These are phyloP conservation scores for Pythium angustatum DNA, from an alignment of 352 stramenopile genomes.

Conservation along the genomic window DNA sequence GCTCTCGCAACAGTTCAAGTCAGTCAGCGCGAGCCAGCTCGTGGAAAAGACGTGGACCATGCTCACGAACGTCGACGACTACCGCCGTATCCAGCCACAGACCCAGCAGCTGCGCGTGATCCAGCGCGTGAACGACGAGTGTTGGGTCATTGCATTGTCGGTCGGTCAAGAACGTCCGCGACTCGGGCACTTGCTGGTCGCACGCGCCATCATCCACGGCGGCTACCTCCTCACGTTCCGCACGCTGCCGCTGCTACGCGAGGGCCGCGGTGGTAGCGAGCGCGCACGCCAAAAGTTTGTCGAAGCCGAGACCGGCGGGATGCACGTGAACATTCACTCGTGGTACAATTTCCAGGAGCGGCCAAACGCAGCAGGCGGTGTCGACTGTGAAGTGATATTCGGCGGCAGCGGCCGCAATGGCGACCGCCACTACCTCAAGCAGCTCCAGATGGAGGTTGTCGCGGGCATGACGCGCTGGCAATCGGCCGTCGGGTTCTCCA, in stretches of 20 bases:
- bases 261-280: constrained; percentile 12
- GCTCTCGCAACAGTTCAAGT: constrained; percentile 55
- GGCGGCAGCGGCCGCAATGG: constrained; percentile 55
- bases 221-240: constrained; percentile 72
- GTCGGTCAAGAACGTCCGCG: constrained; percentile 37
- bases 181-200: constrained; percentile 61
- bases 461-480: constrained; percentile 68
- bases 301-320: constrained; percentile 41
- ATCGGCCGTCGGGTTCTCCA: constrained; percentile 45
- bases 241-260: constrained; percentile 50
- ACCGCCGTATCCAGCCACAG: constrained; percentile 62
- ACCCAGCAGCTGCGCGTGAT: constrained; percentile 52
- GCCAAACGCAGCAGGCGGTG: constrained; percentile 12
- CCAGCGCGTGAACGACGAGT: constrained; percentile 61
- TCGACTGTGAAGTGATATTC: constrained; percentile 65
- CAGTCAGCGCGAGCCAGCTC: constrained; percentile 44
- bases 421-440: constrained; percentile 54
- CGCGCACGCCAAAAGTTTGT: constrained; percentile 44
- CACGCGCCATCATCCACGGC: constrained; percentile 56
- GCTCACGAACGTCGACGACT: constrained; percentile 52
- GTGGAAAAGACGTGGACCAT: constrained; percentile 73
- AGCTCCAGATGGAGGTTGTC: constrained; percentile 69
- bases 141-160: constrained; percentile 54
- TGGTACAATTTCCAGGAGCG: constrained; percentile 77
- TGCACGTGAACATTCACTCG: constrained; percentile 66